Evolutionary conservation across 2,329 filamentous ascomycete species (phyloP).

Genomic region (Drechslerella coelobrocha): DNA sequence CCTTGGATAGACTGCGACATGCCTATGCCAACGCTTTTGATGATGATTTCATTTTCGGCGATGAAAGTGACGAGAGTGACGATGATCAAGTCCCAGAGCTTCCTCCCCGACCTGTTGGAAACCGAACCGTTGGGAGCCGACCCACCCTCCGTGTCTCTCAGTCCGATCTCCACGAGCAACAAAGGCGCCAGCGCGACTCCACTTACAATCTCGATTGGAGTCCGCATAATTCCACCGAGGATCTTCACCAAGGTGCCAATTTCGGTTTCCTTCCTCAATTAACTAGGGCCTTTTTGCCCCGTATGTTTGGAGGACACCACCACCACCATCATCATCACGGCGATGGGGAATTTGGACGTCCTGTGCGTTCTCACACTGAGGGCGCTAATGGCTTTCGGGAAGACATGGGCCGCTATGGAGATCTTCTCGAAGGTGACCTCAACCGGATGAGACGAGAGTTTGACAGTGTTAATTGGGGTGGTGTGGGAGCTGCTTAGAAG

Average conservation of each 20-base stretch:
- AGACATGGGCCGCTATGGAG: slow-evolving; percentile 41
- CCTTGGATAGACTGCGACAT: slow-evolving; percentile 38
- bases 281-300: slow-evolving; percentile 28
- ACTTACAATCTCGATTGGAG: slow-evolving; percentile 47
- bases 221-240: slow-evolving; percentile 29
- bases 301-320: slow-evolving; percentile 35
- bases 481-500: slow-evolving; percentile 31
- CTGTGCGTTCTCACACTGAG: slow-evolving; percentile 13
- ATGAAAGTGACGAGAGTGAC: slow-evolving; percentile 35
- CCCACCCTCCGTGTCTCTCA: slow-evolving; percentile 31
- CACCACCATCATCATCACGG: slow-evolving; percentile 15
- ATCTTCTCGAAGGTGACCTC: slow-evolving; percentile 38
- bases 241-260: slow-evolving; percentile 25
- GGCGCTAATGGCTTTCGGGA: slow-evolving; percentile 19
- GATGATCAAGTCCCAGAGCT: slow-evolving; percentile 34
- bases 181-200: slow-evolving; percentile 32
- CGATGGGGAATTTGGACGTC: slow-evolving; percentile 9
- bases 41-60: slow-evolving; percentile 32
- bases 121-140: not conserved
- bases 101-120: not conserved
- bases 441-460: slow-evolving; percentile 29
- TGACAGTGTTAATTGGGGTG: slow-evolving; percentile 32
- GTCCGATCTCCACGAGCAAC: slow-evolving; percentile 28
- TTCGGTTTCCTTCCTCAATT: slow-evolving; percentile 39
- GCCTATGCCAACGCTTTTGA: slow-evolving; percentile 41